phyloP scores from a whole-genome alignment of 1,284 basidiomycete species.

The Cryptococcus sp. region DNA sequence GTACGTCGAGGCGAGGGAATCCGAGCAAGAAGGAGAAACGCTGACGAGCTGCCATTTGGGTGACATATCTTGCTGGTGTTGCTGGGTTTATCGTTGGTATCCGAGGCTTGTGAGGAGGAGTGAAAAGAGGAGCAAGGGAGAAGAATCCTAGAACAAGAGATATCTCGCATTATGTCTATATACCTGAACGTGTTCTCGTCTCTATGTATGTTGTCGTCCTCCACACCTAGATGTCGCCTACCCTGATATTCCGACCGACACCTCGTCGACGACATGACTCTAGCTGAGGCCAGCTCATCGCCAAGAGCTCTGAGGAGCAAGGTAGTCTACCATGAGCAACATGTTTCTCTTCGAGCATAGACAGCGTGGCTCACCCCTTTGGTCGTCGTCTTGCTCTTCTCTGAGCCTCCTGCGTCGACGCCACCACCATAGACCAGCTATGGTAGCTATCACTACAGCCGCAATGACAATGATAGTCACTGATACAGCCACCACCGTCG shows the following conservation, averaged over 20 bases:
- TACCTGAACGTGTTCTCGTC: too few species aligned
- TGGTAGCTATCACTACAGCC: constrained; percentile 16
- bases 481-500: constrained; percentile 24
- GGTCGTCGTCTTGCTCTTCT: constrained; percentile 11
- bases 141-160: too few species aligned
- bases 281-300: not conserved
- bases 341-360: not conserved
- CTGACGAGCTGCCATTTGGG: constrained; percentile 20
- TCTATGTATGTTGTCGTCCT: too few species aligned
- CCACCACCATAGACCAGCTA: constrained; percentile 20
- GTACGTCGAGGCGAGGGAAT: not conserved
- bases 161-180: too few species aligned
- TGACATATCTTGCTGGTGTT: constrained; percentile 39
- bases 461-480: constrained; percentile 28
- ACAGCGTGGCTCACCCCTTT: not conserved
- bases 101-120: not conserved
- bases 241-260: too few species aligned
- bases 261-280: too few species aligned
- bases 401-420: constrained; percentile 13
- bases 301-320: not conserved
- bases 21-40: not conserved
- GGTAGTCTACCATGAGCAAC: not conserved
- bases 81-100: constrained; percentile 31
- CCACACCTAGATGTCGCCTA: too few species aligned
- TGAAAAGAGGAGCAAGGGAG: too few species aligned